Evolutionary conservation across 768 basidiomycete genomes (phyloP), one percentile per base, ranked within the genome.

Genomic region (Leccinum aurantiacum): DNA sequence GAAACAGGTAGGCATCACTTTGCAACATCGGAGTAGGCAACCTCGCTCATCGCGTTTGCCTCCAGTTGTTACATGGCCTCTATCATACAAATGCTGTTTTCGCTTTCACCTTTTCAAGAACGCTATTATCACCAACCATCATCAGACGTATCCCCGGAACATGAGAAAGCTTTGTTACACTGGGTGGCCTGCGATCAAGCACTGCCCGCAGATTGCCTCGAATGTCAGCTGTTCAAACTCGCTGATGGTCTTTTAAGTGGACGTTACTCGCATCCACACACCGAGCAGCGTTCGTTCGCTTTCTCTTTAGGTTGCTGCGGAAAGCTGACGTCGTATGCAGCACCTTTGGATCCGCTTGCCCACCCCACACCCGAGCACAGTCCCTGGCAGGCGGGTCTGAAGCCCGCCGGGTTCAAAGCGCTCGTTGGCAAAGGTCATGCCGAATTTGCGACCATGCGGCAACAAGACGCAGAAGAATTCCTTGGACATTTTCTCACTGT

Each of bases 381-480:
- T 1, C 63, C 69, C 25, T 73, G 73, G 73, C 96, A 98, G 69
- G 84, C 83, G 24, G 97, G 97, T 0, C 72, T 99, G 46, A 83
- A 84, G 47, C 97, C 96, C 0, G 79, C 79, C 1, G 85, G 84
- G 63, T 93, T 98, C 79, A 98, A 98, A 74, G 77, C 86, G 5
- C 82, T 98, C 10, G 84, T 98, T 37, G 96, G 96, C 3, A 91
- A 90, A 65, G 94, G 93, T 1, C 97, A 98, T 67, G 84, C 84
- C 33, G 97, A 98, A 75, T 98, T 98, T 67, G 80, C 90, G 35
- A 98, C 95, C 51, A 98, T 98, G 95, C 82, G 85, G 55, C 96
- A 99, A 74, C 97, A 98, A 70, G 97, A 99, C 68, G 87, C 95
- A 6, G 94, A 96, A 69, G 96, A 98, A 75, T 98, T 98, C 77